These are phyloP conservation scores for Tuber melanosporum DNA, from an alignment of 495 filamentous ascomycete species.

Conservation along the genomic window DNA sequence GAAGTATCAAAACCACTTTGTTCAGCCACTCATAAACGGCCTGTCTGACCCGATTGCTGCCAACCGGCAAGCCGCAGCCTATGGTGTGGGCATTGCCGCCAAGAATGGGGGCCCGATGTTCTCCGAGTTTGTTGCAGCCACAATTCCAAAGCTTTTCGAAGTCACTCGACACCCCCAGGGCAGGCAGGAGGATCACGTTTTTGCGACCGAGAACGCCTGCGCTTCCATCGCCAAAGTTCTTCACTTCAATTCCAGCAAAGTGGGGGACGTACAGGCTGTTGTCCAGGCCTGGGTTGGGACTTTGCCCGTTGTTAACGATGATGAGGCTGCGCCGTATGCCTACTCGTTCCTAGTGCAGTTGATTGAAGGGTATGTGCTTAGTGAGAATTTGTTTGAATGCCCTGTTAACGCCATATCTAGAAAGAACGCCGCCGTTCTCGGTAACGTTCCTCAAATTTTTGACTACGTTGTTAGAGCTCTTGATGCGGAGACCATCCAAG, in stretches of 20 bases:
- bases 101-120: constrained; percentile 81
- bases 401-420: constrained; percentile 47
- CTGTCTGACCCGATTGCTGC: constrained; percentile 77
- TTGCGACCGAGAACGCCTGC: constrained; percentile 95
- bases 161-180: constrained; percentile 72
- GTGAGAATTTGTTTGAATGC: constrained; percentile 1
- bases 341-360: constrained; percentile 86
- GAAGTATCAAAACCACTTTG: constrained; percentile 75
- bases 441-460: constrained; percentile 70
- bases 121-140: constrained; percentile 72
- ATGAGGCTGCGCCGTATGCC: constrained; percentile 94
- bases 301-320: constrained; percentile 86
- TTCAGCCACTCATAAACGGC: constrained; percentile 74
- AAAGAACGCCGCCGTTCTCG: constrained; percentile 75
- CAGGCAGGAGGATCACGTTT: constrained; percentile 86
- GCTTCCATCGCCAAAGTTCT: constrained; percentile 95
- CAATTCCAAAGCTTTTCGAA: constrained; percentile 74
- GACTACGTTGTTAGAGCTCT: constrained; percentile 76
- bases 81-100: constrained; percentile 92
- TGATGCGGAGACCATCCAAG: constrained; percentile 82
- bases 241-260: constrained; percentile 71
- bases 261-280: constrained; percentile 65
- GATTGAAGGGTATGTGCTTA: constrained; percentile 80
- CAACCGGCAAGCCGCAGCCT: constrained; percentile 92
- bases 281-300: constrained; percentile 78